Evolutionary conservation across 192 early-diverging fungal species (phyloP).

Genomic region (Gaertneriomyces sp.): DNA sequence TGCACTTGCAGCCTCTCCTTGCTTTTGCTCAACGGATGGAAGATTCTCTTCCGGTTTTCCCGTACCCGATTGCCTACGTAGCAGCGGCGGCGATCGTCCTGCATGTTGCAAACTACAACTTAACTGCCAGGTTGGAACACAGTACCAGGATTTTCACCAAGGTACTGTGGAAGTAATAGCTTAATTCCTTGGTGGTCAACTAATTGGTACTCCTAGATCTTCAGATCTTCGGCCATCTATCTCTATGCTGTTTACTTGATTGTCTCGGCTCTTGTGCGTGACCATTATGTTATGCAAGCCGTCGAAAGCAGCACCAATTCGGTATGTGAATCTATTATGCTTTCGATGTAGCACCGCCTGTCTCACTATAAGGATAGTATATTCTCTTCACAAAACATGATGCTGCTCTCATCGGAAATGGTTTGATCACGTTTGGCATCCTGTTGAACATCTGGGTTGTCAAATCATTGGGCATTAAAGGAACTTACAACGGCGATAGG

Average conservation of each 20-base stretch:
- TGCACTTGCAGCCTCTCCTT: slow-evolving; percentile 6
- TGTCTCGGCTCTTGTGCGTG: slow-evolving; percentile 49
- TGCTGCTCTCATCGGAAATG: slow-evolving; percentile 35
- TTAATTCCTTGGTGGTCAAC: background rate
- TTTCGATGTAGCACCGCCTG: background rate
- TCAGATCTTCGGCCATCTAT: slow-evolving; percentile 54
- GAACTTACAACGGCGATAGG: slow-evolving; percentile 59
- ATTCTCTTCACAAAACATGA: slow-evolving; percentile 11
- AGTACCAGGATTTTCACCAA: slow-evolving; percentile 37
- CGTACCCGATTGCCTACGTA: slow-evolving; percentile 19
- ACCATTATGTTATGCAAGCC: slow-evolving; percentile 54
- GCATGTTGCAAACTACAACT: slow-evolving; percentile 45
- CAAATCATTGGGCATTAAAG: slow-evolving; percentile 50
- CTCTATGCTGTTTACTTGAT: slow-evolving; percentile 54
- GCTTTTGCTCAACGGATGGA: slow-evolving; percentile 7
- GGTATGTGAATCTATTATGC: slow-evolving; percentile 25
- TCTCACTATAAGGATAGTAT: background rate
- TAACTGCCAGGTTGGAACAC: slow-evolving; percentile 39
- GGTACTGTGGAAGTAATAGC: background rate
- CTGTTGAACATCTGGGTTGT: slow-evolving; percentile 56
- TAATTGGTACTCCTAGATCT: slow-evolving; percentile 17
- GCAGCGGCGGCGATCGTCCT: slow-evolving; percentile 35
- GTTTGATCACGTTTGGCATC: slow-evolving; percentile 39
- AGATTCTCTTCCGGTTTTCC: slow-evolving; percentile 14
- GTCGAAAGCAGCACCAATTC: slow-evolving; percentile 44